phyloP scores from a whole-genome alignment of 768 basidiomycete genomes.

The Dioszegia hungarica region DNA sequence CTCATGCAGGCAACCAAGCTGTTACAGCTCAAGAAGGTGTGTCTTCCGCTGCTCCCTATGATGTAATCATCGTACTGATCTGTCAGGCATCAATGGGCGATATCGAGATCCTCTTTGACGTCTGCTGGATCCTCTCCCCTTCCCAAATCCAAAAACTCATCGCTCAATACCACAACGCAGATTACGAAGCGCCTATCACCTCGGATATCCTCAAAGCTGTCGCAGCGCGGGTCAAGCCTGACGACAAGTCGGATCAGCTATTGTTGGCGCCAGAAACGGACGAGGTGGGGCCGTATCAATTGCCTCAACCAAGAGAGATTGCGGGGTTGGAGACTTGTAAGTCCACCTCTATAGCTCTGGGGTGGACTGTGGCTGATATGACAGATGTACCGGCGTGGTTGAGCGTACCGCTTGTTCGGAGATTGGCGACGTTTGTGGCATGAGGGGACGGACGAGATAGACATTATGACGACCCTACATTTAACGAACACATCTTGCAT shows the following conservation, averaged over 20 bases:
- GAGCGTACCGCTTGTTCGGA: constrained; percentile 36
- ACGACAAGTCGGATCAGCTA: constrained; percentile 94
- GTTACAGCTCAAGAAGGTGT: constrained; percentile 91
- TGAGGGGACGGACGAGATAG: background rate
- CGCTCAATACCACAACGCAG: constrained; percentile 96
- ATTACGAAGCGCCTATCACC: constrained; percentile 98
- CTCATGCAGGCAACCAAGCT: constrained; percentile 99
- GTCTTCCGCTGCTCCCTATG: background rate
- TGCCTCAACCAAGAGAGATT: constrained; percentile 89
- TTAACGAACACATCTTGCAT: background rate
- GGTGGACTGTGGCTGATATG: constrained; percentile 1
- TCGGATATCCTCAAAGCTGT: constrained; percentile 96
- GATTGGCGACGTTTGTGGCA: constrained; percentile 35
- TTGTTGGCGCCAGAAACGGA: constrained; percentile 93
- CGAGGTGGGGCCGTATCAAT: constrained; percentile 78
- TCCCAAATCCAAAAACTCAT: constrained; percentile 99
- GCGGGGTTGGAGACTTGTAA: constrained; percentile 84
- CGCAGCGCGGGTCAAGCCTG: constrained; percentile 87
- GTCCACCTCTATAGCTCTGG: constrained; percentile 1
- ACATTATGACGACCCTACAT: background rate
- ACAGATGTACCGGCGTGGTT: constrained; percentile 44
- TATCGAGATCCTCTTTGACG: constrained; percentile 94
- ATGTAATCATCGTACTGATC: constrained; percentile 7
- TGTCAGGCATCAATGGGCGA: constrained; percentile 82
- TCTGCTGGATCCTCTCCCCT: constrained; percentile 99